Conservation (phyloP, 192 early-diverging fungal species). For the Backusella psychrophila region DNA sequence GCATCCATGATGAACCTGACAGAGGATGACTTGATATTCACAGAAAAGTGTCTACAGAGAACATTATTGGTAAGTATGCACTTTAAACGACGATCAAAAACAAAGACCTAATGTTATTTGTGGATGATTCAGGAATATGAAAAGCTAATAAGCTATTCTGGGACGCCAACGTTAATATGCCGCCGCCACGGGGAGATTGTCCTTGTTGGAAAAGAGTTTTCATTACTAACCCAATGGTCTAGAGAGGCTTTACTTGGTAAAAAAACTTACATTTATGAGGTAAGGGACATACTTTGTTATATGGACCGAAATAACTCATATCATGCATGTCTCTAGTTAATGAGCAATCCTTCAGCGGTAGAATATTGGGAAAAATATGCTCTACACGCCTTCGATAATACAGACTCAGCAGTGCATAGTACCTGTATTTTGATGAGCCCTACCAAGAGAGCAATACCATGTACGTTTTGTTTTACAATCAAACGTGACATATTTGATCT, state of each 20-base stretch:
- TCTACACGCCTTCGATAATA: conserved; percentile 88
- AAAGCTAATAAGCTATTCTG: conserved; percentile 90
- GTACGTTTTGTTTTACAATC: conserved; percentile 94
- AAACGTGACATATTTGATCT: conserved; percentile 96
- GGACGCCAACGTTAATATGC: conserved; percentile 96
- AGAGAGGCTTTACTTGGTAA: conserved; percentile 79
- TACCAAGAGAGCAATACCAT: conserved; percentile 66
- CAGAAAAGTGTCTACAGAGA: conserved; percentile 95
- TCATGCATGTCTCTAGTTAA: conserved; percentile 52
- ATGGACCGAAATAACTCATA: neutral
- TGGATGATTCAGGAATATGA: conserved; percentile 72
- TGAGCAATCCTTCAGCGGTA: conserved; percentile 88
- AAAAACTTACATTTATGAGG: conserved; percentile 81
- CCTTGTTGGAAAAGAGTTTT: conserved; percentile 95
- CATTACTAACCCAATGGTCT: conserved; percentile 88
- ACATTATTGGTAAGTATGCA: conserved; percentile 65
- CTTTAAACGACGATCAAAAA: neutral
- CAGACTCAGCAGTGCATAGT: conserved; percentile 83
- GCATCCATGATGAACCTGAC: conserved; percentile 92
- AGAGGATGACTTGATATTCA: conserved; percentile 89
- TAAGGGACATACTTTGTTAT: conserved; percentile 1
- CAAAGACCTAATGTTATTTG: neutral
- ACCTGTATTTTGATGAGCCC: conserved; percentile 80
- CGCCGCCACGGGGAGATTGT: conserved; percentile 92
- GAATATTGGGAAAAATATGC: conserved; percentile 96